Evolutionary conservation across 257 asterid species (phyloP).

Genomic region (Solanum medicagineum): DNA sequence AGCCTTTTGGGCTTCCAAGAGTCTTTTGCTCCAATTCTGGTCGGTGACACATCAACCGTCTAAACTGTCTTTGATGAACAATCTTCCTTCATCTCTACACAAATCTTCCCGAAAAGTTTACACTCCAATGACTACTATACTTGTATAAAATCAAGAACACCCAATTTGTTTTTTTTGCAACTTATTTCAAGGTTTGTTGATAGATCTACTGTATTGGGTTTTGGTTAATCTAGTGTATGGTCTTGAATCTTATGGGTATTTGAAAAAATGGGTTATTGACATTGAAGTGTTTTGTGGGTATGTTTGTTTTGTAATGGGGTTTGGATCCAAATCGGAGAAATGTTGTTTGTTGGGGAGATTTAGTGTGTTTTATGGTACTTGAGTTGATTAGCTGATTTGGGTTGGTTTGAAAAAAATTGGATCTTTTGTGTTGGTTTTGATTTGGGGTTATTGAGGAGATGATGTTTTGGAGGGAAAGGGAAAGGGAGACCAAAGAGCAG

Average conservation of each 20-base stretch:
- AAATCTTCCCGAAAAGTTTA: background rate
- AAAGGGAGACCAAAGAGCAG: conserved; percentile 51
- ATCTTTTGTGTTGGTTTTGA: background rate
- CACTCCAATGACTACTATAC: background rate
- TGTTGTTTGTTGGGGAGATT: conserved; percentile 2
- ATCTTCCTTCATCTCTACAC: background rate
- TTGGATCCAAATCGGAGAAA: background rate
- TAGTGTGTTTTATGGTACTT: conserved; percentile 11
- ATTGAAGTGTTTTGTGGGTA: background rate
- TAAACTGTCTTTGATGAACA: background rate
- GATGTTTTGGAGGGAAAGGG: conserved; percentile 93
- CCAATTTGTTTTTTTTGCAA: background rate
- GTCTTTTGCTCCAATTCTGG: background rate
- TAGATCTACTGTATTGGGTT: background rate
- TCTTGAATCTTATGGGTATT: background rate
- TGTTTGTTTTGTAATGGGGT: background rate
- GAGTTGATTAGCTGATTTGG: conserved; percentile 6
- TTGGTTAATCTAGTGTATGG: background rate
- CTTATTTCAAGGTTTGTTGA: background rate
- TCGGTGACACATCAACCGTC: background rate
- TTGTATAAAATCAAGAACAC: background rate
- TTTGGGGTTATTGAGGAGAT: conserved; percentile 1
- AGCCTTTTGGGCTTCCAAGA: background rate
- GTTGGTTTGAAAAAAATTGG: background rate
- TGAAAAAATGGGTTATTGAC: background rate